A percentile compares a stretch with the other conserved stretches of the same genome.
Evolutionary conservation across 352 stramenopile species (phyloP).

Genomic region (Globisporangium emineosum): DNA sequence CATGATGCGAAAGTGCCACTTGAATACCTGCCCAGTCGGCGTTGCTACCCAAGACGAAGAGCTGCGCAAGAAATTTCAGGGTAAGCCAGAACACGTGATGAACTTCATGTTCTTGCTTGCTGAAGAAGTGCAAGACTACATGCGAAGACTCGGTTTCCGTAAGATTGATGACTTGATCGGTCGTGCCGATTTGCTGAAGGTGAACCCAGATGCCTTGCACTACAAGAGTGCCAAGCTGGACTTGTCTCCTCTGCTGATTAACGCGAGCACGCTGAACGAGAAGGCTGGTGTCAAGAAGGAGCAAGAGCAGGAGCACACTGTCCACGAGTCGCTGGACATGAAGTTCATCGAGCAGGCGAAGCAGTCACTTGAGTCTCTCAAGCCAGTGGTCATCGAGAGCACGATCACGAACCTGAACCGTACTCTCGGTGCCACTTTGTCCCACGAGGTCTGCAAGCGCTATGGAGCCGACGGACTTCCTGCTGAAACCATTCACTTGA

Average conservation of each 20-base stretch:
- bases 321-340: conserved; percentile 91
- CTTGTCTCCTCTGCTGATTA: conserved; percentile 91
- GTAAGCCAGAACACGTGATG: conserved; percentile 95
- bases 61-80: conserved; percentile 94
- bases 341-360: conserved; percentile 86
- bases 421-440: conserved; percentile 93
- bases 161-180: conserved; percentile 94
- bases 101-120: conserved; percentile 97
- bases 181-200: conserved; percentile 92
- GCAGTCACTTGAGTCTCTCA: conserved; percentile 81
- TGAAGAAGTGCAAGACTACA: conserved; percentile 90
- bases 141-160: conserved; percentile 85
- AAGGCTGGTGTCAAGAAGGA: conserved; percentile 79
- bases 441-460: conserved; percentile 91
- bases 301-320: conserved; percentile 85
- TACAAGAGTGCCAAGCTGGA: conserved; percentile 87
- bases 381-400: conserved; percentile 55
- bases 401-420: conserved; percentile 92
- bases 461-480: conserved; percentile 90
- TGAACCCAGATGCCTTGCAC: conserved; percentile 71
- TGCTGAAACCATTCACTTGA: conserved; percentile 92
- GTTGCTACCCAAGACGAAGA: conserved; percentile 97
- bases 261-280: conserved; percentile 91
- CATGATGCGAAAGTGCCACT: conserved; percentile 98
- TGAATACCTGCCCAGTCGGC: conserved; percentile 97